phyloP scores from a whole-genome alignment of 257 asterid species.

The Fraxinus quadrangulata region DNA sequence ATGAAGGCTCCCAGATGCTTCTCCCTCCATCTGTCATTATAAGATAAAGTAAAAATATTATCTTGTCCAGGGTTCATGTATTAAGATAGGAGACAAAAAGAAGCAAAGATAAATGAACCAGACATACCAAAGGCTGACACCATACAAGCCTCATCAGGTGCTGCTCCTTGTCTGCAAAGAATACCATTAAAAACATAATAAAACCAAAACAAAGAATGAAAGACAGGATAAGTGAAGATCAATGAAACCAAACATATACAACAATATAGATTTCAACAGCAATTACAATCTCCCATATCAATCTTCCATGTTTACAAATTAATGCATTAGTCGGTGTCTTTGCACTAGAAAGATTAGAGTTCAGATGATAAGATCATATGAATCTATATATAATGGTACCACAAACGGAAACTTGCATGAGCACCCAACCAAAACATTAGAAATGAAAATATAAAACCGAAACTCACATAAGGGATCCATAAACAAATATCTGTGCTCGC shows the following conservation, averaged over 20 bases:
- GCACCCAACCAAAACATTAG: not conserved
- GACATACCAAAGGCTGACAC: slow-evolving; percentile 82
- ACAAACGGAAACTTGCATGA: not conserved
- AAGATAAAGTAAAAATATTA: slow-evolving; percentile 3
- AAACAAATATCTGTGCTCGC: slow-evolving; percentile 95
- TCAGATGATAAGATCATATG: not conserved
- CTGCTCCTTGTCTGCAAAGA: slow-evolving; percentile 80
- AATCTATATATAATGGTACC: slow-evolving; percentile 13
- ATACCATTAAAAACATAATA: slow-evolving; percentile 22
- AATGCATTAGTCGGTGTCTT: not conserved
- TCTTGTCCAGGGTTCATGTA: slow-evolving; percentile 23
- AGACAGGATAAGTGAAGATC: not conserved
- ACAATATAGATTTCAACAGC: not conserved
- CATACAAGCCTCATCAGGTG: slow-evolving; percentile 98
- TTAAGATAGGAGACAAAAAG: slow-evolving; percentile 1
- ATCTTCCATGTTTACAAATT: not conserved
- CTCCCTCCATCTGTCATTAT: slow-evolving; percentile 70
- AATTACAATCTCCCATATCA: not conserved
- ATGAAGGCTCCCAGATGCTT: slow-evolving; percentile 81
- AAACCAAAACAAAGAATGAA: slow-evolving; percentile 9
- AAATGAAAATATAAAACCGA: slow-evolving; percentile 19
- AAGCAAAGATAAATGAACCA: slow-evolving; percentile 40
- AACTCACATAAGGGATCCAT: slow-evolving; percentile 97
- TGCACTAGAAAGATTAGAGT: not conserved
- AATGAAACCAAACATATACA: not conserved